Evolutionary conservation across 2,329 filamentous ascomycete genomes (phyloP).

Genomic region (Berkeleyomyces rouxiae): DNA sequence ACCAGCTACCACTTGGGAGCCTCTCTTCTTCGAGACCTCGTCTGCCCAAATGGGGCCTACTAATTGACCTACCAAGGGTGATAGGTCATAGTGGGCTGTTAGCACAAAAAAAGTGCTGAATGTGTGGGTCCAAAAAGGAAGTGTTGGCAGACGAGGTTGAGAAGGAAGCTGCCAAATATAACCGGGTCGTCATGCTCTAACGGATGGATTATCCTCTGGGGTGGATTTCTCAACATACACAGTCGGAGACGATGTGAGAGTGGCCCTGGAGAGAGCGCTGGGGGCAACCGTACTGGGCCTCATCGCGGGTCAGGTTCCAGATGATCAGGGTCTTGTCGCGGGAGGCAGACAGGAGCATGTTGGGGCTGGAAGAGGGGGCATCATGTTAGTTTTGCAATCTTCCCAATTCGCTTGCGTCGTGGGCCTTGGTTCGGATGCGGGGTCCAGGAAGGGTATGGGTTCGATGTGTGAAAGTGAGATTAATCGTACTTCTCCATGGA

Average conservation of each 20-base stretch:
- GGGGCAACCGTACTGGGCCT: constrained; percentile 94
- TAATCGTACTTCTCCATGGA: constrained; percentile 86
- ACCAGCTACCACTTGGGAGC: not conserved
- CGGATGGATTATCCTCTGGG: constrained; percentile 1
- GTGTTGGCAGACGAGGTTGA: not conserved
- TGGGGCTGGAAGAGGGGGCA: constrained; percentile 45
- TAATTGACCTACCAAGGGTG: not conserved
- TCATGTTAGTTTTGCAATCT: constrained; percentile 9
- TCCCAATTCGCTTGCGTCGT: not conserved
- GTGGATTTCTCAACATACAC: constrained; percentile 48
- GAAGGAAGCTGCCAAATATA: not conserved
- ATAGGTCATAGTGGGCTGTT: not conserved
- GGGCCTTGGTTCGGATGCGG: not conserved
- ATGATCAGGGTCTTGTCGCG: constrained; percentile 99
- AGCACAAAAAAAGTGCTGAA: not conserved
- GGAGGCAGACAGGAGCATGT: constrained; percentile 96
- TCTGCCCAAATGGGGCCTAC: not conserved
- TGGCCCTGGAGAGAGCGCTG: constrained; percentile 98
- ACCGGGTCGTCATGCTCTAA: not conserved
- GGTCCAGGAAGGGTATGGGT: not conserved
- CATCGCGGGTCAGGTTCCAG: constrained; percentile 99
- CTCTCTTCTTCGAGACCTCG: not conserved
- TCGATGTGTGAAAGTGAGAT: not conserved
- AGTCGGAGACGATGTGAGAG: constrained; percentile 99
- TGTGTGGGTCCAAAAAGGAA: not conserved